Conservation (phyloP, 305 asterid species). For the Lippia alba region DNA sequence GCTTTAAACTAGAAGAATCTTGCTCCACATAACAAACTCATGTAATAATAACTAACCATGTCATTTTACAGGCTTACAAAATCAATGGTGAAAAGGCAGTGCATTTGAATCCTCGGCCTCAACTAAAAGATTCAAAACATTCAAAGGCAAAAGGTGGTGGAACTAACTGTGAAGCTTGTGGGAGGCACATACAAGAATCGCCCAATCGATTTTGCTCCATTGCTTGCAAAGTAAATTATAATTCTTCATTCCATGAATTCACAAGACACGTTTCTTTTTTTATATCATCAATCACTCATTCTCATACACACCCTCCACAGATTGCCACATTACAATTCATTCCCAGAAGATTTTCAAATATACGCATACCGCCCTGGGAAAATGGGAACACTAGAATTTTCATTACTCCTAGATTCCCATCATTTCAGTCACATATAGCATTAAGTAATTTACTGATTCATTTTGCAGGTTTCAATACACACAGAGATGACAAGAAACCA, state of each 20-base stretch:
- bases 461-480: constrained; percentile 47
- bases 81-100: constrained; percentile 80
- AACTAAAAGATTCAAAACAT: constrained; percentile 52
- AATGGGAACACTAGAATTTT: no score
- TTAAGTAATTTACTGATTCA: background rate
- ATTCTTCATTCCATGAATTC: background rate
- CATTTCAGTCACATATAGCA: no score
- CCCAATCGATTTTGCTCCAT: constrained; percentile 76
- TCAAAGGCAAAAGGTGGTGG: constrained; percentile 56
- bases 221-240: constrained; percentile 65
- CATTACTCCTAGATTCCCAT: no score
- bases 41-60: background rate
- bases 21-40: background rate
- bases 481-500: constrained; percentile 29
- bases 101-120: constrained; percentile 76
- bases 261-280: background rate
- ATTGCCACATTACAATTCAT: no score
- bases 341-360: no score
- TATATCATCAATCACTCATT: background rate
- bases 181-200: constrained; percentile 70
- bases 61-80: constrained; percentile 61
- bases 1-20: background rate
- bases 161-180: constrained; percentile 65
- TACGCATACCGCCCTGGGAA: background rate
- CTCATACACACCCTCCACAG: no score